Base-by-base conservation (phyloP, 345 rosid genomes). In the Chamaenerion angustifolium region DNA sequence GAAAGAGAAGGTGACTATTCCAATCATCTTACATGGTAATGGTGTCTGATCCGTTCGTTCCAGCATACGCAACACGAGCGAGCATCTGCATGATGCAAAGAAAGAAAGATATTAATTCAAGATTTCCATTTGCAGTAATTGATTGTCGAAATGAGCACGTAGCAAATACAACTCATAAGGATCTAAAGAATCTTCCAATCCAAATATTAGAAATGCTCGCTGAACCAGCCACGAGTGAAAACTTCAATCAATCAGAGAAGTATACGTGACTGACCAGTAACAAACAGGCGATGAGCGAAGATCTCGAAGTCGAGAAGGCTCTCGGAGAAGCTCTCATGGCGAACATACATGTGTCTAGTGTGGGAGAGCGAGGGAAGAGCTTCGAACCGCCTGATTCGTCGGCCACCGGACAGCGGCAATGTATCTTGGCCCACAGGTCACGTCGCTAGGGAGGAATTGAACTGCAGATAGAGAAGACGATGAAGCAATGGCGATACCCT, bases 21-120 rank as follows among this genome's bases (percentile, higher is more conserved):
- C 37, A 31, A 31, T 31, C 8, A 31, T 52, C 73, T 58, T 76
- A 86, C 93, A 55, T 55, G 50, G 72, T 56, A 50, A 62, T 64
- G 45, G 56, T 19, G 50, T 64, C 68, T 5, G 51, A 50, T 48
- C 51, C 14, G 56, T 70, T 75, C 23, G 79, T 79, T 68, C 58
- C 62, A 17, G 68, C 72, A 55, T 56, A 46, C 62, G 35, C 19
- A 56, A 45, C 58, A 58, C 49, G 66, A 59, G 64, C 49, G 46
- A 70, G 11, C 51, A 79, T 79, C 87, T 85, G 77, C 56, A 55
- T 10, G 37, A 12, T 4, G 13, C 10, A 40, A 21, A 27, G 47
- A 11, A 16, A 35, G 49, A 41, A 6, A 10, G 16, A 27, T 31
- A 31, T 31, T 7, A 46, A n/a, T n/a, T 16, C 2, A n/a, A 37